These are phyloP conservation scores for Backusella mclennaniae DNA, from an alignment of 192 early-diverging fungal species.

Conservation along the genomic window DNA sequence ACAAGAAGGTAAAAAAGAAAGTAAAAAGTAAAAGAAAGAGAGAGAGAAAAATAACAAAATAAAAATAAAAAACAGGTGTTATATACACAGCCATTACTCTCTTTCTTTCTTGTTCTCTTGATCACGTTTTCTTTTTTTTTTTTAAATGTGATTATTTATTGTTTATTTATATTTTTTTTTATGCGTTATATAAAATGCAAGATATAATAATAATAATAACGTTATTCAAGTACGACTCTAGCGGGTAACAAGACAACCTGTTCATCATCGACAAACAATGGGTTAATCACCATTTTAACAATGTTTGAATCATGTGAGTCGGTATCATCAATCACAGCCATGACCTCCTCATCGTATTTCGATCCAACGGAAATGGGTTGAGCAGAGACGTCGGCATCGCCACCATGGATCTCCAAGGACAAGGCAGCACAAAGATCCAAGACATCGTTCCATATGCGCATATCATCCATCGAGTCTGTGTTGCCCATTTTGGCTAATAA, in stretches of 20 bases:
- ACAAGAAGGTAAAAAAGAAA: neutral
- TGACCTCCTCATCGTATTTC: conserved; percentile 33
- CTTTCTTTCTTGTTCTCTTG: neutral
- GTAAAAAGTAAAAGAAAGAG: too few relatives aligned
- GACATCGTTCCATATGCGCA: conserved; percentile 19
- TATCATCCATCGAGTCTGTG: neutral
- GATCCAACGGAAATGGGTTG: conserved; percentile 27
- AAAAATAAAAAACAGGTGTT: neutral
- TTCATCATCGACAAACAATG: conserved; percentile 37
- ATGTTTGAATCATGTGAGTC: conserved; percentile 16
- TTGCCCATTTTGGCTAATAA: conserved; percentile 11
- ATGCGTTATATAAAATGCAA: neutral
- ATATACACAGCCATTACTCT: neutral
- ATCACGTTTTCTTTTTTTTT: neutral
- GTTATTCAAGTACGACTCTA: conserved; percentile 30
- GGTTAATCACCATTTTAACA: conserved; percentile 31
- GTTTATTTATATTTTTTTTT: neutral
- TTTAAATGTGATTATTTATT: neutral
- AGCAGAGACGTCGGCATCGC: conserved; percentile 34
- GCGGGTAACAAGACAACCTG: conserved; percentile 29
- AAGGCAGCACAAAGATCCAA: conserved; percentile 21
- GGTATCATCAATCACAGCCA: conserved; percentile 24
- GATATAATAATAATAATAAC: neutral
- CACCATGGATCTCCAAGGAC: conserved; percentile 37
- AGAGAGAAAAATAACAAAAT: neutral